Conservation (phyloP, 495 filamentous ascomycete genomes). For the Xylaria flabelliformis region DNA sequence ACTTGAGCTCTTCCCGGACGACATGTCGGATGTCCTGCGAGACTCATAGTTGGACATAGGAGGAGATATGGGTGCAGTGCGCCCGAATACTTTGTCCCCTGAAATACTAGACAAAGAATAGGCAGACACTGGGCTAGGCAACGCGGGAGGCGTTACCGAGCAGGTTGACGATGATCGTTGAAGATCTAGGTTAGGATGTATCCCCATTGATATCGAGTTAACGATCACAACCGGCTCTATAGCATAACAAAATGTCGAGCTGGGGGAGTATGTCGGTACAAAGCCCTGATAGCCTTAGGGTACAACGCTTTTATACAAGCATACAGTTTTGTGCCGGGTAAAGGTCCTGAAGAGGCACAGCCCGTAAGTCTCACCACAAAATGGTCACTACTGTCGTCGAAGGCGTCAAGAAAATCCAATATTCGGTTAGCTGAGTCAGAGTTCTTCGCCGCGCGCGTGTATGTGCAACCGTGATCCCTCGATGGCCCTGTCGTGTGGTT, state of each 20-base stretch:
- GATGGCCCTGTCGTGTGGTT: conserved; percentile 12
- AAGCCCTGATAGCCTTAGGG: background rate
- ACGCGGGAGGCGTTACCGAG: conserved; percentile 53
- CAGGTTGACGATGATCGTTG: conserved; percentile 49
- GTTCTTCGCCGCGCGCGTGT: background rate
- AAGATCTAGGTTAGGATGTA: conserved; percentile 53
- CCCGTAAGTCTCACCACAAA: conserved; percentile 31
- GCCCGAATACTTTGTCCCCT: conserved; percentile 47
- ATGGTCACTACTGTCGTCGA: conserved; percentile 7
- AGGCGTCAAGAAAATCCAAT: conserved; percentile 10
- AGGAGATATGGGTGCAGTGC: conserved; percentile 45
- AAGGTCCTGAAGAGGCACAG: conserved; percentile 35
- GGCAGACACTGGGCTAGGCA: conserved; percentile 51
- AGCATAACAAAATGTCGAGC: conserved; percentile 31
- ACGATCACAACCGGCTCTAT: conserved; percentile 30
- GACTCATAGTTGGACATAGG: conserved; percentile 62
- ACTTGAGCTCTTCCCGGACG: conserved; percentile 43
- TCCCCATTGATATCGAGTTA: conserved; percentile 55
- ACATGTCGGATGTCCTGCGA: conserved; percentile 50
- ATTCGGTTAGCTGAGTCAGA: background rate
- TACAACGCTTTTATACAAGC: conserved; percentile 29
- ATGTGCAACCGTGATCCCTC: background rate
- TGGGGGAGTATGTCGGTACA: conserved; percentile 4
- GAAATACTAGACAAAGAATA: conserved; percentile 45
- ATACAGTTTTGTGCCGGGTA: conserved; percentile 35